Percentiles rank a stretch among this genome's conserved stretches.
Evolutionary conservation across 176 grass and related monocot genomes (phyloP).

Genomic region (Thalia dealbata): DNA sequence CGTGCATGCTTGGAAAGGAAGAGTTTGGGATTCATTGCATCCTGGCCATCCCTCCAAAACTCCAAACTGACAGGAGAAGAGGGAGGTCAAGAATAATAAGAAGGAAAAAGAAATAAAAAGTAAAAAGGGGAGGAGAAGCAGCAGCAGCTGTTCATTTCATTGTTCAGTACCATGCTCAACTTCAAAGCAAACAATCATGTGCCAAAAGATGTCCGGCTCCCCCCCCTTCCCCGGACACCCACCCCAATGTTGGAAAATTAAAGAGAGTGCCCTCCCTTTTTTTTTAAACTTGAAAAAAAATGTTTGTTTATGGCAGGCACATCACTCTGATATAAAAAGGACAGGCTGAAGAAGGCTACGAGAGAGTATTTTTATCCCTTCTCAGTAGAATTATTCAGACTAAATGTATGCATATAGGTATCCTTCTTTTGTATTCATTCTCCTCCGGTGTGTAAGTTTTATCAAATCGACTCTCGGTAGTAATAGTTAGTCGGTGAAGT

Average conservation of each 20-base stretch:
- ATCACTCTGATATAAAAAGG: neutral
- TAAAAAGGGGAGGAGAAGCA: neutral
- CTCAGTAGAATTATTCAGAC: neutral
- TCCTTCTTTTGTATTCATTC: no score
- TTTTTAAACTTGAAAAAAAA: no score
- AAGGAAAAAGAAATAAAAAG: neutral
- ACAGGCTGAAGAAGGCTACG: neutral
- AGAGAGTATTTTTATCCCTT: neutral
- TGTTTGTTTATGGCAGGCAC: neutral
- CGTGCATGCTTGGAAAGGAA: neutral
- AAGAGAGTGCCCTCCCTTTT: neutral
- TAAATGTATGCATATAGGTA: no score
- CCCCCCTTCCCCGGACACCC: neutral
- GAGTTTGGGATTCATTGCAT: no score
- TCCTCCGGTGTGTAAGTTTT: no score
- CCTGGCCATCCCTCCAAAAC: no score
- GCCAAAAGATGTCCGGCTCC: neutral
- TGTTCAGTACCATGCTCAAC: neutral
- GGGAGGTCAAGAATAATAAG: no score
- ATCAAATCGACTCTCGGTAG: no score
- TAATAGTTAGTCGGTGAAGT: no score
- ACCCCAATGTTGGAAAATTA: neutral
- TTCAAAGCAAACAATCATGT: slow-evolving; percentile 12
- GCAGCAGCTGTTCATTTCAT: neutral
- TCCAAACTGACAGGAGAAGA: no score